Percentiles rank a stretch among this genome's conserved stretches.
These are phyloP conservation scores for Tetracentron sinense DNA, from an alignment of 164 flowering plant species.

Conservation along the genomic window DNA sequence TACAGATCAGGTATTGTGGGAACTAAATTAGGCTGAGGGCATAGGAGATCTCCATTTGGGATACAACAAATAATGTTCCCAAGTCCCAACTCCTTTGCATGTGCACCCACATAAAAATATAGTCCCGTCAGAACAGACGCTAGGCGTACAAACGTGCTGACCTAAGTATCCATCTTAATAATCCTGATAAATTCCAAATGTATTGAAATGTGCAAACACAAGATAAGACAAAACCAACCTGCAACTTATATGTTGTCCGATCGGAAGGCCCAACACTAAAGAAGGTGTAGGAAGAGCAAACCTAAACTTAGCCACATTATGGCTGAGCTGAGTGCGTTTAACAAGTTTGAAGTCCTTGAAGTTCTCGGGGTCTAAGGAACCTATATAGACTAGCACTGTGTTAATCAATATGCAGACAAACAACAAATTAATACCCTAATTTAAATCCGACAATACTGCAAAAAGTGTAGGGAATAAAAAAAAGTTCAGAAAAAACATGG, in stretches of 20 bases:
- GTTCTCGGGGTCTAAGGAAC: slow-evolving; percentile 73
- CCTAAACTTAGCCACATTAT: slow-evolving; percentile 91
- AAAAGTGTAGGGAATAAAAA: no score
- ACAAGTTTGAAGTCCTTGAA: slow-evolving; percentile 87
- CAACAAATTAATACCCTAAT: no score
- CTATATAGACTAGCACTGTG: slow-evolving; percentile 25
- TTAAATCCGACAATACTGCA: no score
- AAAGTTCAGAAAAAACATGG: no score
- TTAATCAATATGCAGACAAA: not conserved
- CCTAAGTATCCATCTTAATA: not conserved
- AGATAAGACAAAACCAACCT: slow-evolving; percentile 33
- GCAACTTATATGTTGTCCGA: slow-evolving; percentile 97
- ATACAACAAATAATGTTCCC: no score
- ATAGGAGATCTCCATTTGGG: no score
- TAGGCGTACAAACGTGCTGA: no score
- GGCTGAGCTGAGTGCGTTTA: slow-evolving; percentile 72
- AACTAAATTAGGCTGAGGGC: no score
- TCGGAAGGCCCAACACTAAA: slow-evolving; percentile 91
- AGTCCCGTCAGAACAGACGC: no score
- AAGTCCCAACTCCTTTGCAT: not conserved
- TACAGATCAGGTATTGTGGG: no score
- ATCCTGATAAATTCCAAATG: slow-evolving; percentile 2
- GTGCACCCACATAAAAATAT: no score
- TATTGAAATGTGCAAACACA: not conserved
- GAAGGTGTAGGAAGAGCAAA: slow-evolving; percentile 81